A percentile compares a stretch with the other conserved stretches of the same genome.
Conservation (phyloP, 2,329 filamentous ascomycete genomes). For the Penicillium rolfsii region DNA sequence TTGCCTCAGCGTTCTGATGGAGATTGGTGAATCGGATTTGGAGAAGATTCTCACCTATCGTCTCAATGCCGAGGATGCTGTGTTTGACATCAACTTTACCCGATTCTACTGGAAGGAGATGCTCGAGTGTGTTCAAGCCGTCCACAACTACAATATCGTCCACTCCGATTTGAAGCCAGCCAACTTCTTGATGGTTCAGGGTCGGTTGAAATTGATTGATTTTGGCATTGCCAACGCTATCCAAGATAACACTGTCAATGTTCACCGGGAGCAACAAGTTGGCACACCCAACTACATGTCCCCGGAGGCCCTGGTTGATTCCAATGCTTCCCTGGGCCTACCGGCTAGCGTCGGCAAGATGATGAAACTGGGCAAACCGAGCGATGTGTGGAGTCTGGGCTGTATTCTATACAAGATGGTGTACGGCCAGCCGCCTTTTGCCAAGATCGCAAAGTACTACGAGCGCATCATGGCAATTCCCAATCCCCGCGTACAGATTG, state of each 20-base stretch:
- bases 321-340: constrained; percentile 65
- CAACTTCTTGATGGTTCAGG: constrained; percentile 92
- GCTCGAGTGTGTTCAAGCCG: constrained; percentile 89
- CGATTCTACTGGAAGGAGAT: constrained; percentile 99
- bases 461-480: constrained; percentile 68
- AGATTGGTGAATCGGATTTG: constrained; percentile 92
- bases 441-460: constrained; percentile 85
- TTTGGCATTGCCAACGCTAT: constrained; percentile 99
- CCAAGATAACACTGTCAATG: constrained; percentile 94
- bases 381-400: constrained; percentile 92
- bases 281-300: constrained; percentile 99
- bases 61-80: constrained; percentile 70
- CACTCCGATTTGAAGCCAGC: constrained; percentile 97
- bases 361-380: constrained; percentile 94
- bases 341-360: constrained; percentile 63
- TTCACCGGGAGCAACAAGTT: constrained; percentile 92
- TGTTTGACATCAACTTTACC: constrained; percentile 85
- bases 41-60: constrained; percentile 79
- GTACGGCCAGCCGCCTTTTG: constrained; percentile 94
- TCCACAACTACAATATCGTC: constrained; percentile 89
- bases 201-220: constrained; percentile 91
- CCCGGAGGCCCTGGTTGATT: constrained; percentile 88
- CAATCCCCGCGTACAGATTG: constrained; percentile 53
- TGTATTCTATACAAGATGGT: constrained; percentile 98
- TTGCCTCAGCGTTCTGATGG: constrained; percentile 89